Base-by-base conservation (phyloP, 306 rosid genomes). In the Fagus crenata region DNA sequence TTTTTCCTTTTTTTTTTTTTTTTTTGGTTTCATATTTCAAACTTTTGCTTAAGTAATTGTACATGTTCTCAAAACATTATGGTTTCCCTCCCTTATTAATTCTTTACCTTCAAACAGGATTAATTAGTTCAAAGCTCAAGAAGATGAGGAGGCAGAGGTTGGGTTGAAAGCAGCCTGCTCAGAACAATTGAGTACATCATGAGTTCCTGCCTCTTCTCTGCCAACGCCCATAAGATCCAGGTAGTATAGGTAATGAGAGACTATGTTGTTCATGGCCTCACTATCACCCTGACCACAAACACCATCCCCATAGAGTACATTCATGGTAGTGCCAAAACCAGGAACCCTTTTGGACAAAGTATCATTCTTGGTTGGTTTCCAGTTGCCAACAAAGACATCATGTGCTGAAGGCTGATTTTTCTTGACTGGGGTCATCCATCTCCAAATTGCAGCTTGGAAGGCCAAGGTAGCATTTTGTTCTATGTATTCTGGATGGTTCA, bases 291-390 rank as follows among this genome's bases (percentile, higher is more conserved):
- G 75, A 32, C 97, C 97, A 69, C 99, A 95, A 53, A 84, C 75
- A n/a, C 49, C 1, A 14, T 95, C 97, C 1, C 99, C 97, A 5
- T 95, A 95, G 14, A 95, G 93, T 83, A 95, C 35, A 83, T 95
- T 95, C 99, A 95, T 95, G 69, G 99, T 95, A 18, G 91, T 3
- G 5, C 99, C 99, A 53, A 95, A 95, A 58, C 99, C 99, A 32
- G 97, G 96, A 75, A 85, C 2, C n/a, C 99, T 84, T 11, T 95
- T 85, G 36, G 73, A 81, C 84, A 84, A 3, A 1, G 98, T 95
- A 82, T 95, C 99, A 1, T 95, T 95, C 91, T 87, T 92, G 81
- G 89, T 88, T 3, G 99, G 99, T 85, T 95, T 92, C 99, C 99
- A 95, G 49, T 81, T 78, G 40, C 98, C 99, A 15, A 92, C 89